Evolutionary conservation across 202 grass and related monocot species (phyloP), one percentile per base, ranked within the genome.

Genomic region (Saccharum hybrid): DNA sequence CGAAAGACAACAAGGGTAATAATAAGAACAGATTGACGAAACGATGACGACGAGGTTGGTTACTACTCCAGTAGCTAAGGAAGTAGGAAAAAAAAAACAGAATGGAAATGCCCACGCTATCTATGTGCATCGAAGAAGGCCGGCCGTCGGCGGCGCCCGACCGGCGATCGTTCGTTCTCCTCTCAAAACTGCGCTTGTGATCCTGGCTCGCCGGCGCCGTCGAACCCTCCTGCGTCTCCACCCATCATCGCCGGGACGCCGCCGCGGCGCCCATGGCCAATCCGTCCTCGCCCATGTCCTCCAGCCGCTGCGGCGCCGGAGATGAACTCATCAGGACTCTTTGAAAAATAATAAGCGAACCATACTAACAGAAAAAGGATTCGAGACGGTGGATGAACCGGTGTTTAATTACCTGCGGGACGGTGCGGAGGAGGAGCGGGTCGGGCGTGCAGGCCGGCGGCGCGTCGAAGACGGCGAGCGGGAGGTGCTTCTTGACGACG

Each of bases 401-500:
- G 40, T 40, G 39, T 40, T 16, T 48, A 15, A 28, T 15, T 67
- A 91, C 90, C 82, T 66, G 66, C 22, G 72, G 54, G 1, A 64
- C 4, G 0, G 66, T 62, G 41, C 5, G 76, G 51, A 37, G 48
- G 81, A 61, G 76, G 22, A n/a, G 3, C 1, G 56, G 7, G 34
- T 88, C 86, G 14, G 88, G 90, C 9, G 83, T 80, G 85, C 93
- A 96, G 5, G 84, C 63, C 79, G 90, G 90, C 31, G 93, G 90
- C 56, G 83, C 84, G 74, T 96, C 93, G 88, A 96, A 96, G 54
- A 85, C 78, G 70, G 93, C 81, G 26, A 88, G 85, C 2, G 93
- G 88, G 65, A 93, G 88, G 77, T 90, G 88, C 80, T 96, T 96
- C 68, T 83, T 85, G 0, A 96, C 93, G 3, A 92, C 92, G 21